Base-by-base conservation (phyloP, 495 filamentous ascomycete species). In the Neurospora cerealis region DNA sequence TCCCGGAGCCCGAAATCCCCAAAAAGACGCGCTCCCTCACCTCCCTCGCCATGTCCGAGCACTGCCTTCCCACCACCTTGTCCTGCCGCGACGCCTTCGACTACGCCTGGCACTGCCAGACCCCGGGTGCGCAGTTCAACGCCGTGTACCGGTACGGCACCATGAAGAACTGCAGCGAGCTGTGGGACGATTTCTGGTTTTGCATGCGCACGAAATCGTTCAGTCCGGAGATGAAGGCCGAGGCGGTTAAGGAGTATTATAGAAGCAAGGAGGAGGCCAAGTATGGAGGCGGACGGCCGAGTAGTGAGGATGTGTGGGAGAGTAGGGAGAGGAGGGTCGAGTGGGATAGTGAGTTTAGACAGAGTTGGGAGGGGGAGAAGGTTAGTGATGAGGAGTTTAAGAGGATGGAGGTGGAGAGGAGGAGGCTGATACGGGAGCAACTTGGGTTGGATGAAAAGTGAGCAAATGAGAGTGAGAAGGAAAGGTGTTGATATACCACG, bases 291-390 rank as follows among this genome's bases (percentile, higher is more conserved):
- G 83, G 81, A 0, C 70, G 70, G 70, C 87, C 88, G n/a, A 95
- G 90, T 77, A 97, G 93, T 84, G 93, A 97, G 85, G 93, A 97
- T 87, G 87, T 99, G 46, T 98, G 96, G 96, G 88, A 91, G 83
- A 82, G 88, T 73, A 88, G 96, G 74, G 79, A 81, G 39, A 82
- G 83, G 75, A 80, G 79, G 74, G 74, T 91, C 7, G 78, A 80
- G 75, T 78, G 77, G 32, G 87, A 81, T 8, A 78, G 80, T 4
- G 83, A 79, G 4, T 88, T 86, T 77, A 77, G 76, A 81, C 84
- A 60, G 81, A 2, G 80, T 21, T 83, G 90, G 17, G 82, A 79
- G 39, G 81, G 82, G 85, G 89, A 3, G 88, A 90, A 85, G 54
- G 54, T 62, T 8, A 62, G 54, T 74, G 91, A 93, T 77, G 87